phyloP scores from a whole-genome alignment of 805 yeast species.

The Pichia phayaonensis region DNA sequence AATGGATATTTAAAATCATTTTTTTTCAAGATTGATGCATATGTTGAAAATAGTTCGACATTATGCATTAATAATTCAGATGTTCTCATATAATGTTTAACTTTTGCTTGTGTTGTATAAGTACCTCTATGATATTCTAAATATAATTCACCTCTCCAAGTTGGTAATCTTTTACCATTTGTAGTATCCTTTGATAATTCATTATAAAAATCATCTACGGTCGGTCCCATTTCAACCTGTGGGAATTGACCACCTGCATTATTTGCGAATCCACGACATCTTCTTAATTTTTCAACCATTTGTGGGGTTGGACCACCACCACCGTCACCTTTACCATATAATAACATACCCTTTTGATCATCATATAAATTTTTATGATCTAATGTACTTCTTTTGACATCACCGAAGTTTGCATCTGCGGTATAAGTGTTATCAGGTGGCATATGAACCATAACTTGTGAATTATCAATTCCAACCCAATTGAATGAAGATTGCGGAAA shows the following conservation, averaged over 20 bases:
- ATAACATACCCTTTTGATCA: constrained; percentile 71
- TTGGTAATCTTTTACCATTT: constrained; percentile 60
- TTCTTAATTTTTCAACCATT: constrained; percentile 86
- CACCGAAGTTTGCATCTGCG: constrained; percentile 88
- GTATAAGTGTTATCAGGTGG: constrained; percentile 97
- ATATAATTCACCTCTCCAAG: constrained; percentile 92
- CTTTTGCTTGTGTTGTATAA: constrained; percentile 86
- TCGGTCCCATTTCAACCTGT: constrained; percentile 65
- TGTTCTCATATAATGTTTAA: constrained; percentile 71
- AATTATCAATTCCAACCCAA: constrained; percentile 93
- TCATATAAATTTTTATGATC: constrained; percentile 81
- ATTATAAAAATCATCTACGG: constrained; percentile 76
- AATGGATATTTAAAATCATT: constrained; percentile 61
- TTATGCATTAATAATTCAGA: constrained; percentile 76
- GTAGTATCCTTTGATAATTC: constrained; percentile 53
- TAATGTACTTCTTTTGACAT: constrained; percentile 67
- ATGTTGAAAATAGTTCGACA: constrained; percentile 74
- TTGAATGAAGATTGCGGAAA: constrained; percentile 89
- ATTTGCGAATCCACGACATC: constrained; percentile 83
- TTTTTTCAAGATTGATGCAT: constrained; percentile 50
- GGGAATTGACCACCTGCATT: constrained; percentile 72
- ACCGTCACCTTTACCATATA: constrained; percentile 95
- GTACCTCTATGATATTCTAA: constrained; percentile 96
- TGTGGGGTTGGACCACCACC: constrained; percentile 97
- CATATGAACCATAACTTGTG: constrained; percentile 93